Percentiles rank a stretch among this genome's conserved stretches.
Conservation (phyloP, 495 filamentous ascomycete genomes). For the Neurospora sp. region DNA sequence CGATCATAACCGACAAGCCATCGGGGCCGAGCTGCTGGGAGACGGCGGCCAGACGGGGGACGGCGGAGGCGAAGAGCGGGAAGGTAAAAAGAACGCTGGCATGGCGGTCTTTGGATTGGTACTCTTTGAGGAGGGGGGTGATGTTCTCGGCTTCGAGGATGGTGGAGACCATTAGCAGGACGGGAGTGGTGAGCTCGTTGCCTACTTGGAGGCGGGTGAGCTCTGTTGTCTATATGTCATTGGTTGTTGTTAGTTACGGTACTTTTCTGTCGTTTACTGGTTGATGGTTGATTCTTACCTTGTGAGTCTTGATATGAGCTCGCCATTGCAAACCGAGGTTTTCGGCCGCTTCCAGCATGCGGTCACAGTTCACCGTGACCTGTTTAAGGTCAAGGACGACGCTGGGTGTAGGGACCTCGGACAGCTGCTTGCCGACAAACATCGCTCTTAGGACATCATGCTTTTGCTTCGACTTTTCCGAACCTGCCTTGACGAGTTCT, state of each 20-base stretch:
- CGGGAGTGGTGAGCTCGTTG: conserved; percentile 32
- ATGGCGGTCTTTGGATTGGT: conserved; percentile 35
- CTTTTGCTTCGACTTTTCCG: background rate
- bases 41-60: conserved; percentile 46
- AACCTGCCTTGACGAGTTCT: background rate
- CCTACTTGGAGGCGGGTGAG: conserved; percentile 67
- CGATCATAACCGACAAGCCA: conserved; percentile 58
- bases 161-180: conserved; percentile 70
- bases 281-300: conserved; percentile 37
- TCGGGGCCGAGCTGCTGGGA: conserved; percentile 38
- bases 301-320: conserved; percentile 82
- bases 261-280: background rate
- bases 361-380: conserved; percentile 56
- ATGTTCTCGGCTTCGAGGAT: conserved; percentile 65
- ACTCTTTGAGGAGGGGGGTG: conserved; percentile 49
- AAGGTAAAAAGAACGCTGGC: conserved; percentile 71
- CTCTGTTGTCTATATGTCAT: conserved; percentile 43
- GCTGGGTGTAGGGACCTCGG: conserved; percentile 54
- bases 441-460: conserved; percentile 32
- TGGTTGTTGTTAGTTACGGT: background rate
- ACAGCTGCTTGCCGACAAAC: conserved; percentile 54
- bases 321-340: conserved; percentile 57
- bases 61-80: conserved; percentile 53
- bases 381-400: conserved; percentile 61
- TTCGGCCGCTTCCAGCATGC: conserved; percentile 58